Percentiles rank a stretch among this genome's conserved stretches.
Evolutionary conservation across 2,329 filamentous ascomycete species (phyloP).

Genomic region (Fusarium sp.): DNA sequence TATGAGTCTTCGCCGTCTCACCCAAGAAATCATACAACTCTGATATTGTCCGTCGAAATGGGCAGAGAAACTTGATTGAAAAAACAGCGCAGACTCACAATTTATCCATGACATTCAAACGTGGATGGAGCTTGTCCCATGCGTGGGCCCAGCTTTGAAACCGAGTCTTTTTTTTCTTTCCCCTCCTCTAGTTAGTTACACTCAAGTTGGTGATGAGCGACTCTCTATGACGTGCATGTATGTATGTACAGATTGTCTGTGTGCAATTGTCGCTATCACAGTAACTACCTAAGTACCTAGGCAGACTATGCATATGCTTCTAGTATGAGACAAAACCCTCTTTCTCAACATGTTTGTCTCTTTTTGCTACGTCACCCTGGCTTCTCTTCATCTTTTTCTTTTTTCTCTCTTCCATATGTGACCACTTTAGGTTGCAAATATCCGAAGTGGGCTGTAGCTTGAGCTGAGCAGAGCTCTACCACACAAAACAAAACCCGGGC

Average conservation of each 20-base stretch:
- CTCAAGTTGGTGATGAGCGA: constrained; percentile 23
- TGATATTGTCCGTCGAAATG: background rate
- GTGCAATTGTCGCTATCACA: background rate
- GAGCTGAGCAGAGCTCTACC: constrained; percentile 37
- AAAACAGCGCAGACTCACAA: background rate
- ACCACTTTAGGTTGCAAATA: constrained; percentile 21
- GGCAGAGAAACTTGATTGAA: background rate
- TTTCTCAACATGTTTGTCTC: background rate
- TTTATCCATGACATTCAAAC: background rate
- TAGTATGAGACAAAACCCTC: constrained; percentile 9
- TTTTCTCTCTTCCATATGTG: background rate
- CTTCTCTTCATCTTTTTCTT: background rate
- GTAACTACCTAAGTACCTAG: no score
- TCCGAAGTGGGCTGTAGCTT: constrained; percentile 42
- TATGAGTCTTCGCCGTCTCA: background rate
- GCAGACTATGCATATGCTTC: background rate
- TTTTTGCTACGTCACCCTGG: background rate
- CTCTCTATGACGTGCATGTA: constrained; percentile 37
- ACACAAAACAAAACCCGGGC: constrained; percentile 13
- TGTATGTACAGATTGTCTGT: constrained; percentile 8
- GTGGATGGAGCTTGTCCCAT: constrained; percentile 18
- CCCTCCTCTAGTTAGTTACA: background rate
- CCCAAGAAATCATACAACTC: background rate
- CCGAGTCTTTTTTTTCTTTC: constrained; percentile 9
- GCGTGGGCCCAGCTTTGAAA: constrained; percentile 31